Evolutionary conservation across 768 basidiomycete species (phyloP).

Genomic region (Tylopilus felleus): DNA sequence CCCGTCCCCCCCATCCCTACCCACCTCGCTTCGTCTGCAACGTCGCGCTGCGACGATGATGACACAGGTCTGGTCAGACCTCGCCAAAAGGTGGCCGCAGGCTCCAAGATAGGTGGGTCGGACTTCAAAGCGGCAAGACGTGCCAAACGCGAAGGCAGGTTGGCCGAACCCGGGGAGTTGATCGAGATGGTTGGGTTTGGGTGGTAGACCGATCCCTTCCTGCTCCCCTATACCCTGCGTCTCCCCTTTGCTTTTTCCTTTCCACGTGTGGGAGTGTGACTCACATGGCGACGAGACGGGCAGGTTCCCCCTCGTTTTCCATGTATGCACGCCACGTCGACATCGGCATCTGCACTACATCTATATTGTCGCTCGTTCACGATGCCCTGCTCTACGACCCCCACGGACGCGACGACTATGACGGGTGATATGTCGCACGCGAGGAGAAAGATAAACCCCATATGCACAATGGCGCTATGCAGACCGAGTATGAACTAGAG

Average conservation of each 20-base stretch:
- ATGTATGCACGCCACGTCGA: neutral
- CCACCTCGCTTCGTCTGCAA: neutral
- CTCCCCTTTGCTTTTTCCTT: neutral
- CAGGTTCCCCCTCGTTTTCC: neutral
- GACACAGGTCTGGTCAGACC: constrained; percentile 19
- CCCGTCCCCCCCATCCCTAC: constrained; percentile 25
- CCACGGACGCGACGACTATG: neutral
- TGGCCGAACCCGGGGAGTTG: constrained; percentile 16
- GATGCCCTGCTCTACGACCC: neutral
- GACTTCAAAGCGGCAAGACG: constrained; percentile 30
- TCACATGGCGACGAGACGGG: neutral
- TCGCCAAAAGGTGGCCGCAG: constrained; percentile 20
- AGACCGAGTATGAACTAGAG: neutral
- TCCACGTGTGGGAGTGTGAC: neutral
- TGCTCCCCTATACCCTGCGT: neutral
- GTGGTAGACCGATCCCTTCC: neutral
- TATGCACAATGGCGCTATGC: neutral
- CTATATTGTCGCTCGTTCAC: neutral
- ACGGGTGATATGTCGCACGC: neutral
- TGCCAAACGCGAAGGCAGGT: constrained; percentile 27
- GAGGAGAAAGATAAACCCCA: neutral
- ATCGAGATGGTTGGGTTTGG: constrained; percentile 33
- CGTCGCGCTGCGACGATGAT: constrained; percentile 4
- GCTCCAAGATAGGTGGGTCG: constrained; percentile 25
- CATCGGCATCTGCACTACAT: neutral